A percentile compares a stretch with the other conserved stretches of the same genome.
phyloP scores from a whole-genome alignment of 73 alveolate genomes.

The Durusdinium trenchii region DNA sequence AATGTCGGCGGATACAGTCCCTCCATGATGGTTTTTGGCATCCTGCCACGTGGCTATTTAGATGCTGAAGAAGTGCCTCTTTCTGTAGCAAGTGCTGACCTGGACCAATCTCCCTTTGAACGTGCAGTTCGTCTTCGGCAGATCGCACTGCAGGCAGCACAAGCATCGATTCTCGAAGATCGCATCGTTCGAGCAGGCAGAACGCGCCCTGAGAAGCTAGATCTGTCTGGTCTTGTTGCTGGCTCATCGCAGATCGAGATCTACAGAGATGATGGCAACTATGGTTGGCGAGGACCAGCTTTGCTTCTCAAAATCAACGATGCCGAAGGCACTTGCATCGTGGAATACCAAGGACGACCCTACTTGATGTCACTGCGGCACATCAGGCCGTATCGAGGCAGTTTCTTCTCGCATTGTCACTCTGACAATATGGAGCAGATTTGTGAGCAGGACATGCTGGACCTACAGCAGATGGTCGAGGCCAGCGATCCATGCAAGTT shows the following conservation, averaged over 20 bases:
- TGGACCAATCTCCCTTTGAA: no score
- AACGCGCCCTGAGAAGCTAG: background rate
- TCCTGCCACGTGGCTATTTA: no score
- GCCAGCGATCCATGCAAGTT: background rate
- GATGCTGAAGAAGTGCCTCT: no score
- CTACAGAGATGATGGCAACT: background rate
- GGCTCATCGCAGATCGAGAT: background rate
- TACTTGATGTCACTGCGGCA: background rate
- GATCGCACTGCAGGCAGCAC: no score
- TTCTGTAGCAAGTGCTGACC: no score
- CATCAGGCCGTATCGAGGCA: background rate
- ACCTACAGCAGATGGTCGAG: background rate
- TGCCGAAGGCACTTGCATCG: background rate
- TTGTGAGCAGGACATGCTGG: no score
- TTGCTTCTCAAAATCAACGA: background rate
- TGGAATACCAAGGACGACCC: background rate
- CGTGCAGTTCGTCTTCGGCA: no score
- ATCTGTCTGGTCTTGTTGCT: background rate
- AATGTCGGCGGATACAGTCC: no score
- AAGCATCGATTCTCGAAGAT: no score
- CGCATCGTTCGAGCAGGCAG: slow-evolving; percentile 12
- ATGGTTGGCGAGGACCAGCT: slow-evolving; percentile 44
- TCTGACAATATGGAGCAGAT: background rate
- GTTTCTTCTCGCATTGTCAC: background rate
- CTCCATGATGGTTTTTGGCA: no score